Base-by-base conservation (phyloP, 2,329 filamentous ascomycete species). In the Didymella arachidicola region DNA sequence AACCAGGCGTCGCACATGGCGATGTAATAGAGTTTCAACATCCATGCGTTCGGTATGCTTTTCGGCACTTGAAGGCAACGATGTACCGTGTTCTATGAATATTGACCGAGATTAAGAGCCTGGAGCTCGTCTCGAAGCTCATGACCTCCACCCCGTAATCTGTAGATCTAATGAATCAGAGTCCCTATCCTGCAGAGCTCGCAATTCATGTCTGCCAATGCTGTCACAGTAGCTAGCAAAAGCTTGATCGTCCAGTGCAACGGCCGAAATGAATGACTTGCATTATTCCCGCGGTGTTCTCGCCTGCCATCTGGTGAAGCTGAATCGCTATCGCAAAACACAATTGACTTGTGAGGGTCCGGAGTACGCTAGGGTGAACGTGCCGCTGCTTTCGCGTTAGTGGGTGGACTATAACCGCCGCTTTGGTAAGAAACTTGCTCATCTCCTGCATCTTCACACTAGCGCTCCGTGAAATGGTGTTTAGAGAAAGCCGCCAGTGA, bases 391-490 rank as follows among this genome's bases (percentile, higher is more conserved):
- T 29, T 18, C 25, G 55, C 57, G 58, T 64, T 69, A 67, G 65
- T 58, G 62, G 62, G 59, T 56, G 46, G 39, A 59, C 46, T 53
- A 46, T 30, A 61, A 58, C 57, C 60, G 44, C 59, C 57, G 54
- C 65, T 65, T 70, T 61, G 57, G 62, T 63, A 63, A 69, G 57
- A 70, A 74, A 74, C 69, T 72, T 74, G 71, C 71, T 72, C 72
- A 73, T 51, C 25, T 59, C 61, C 68, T 54, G 56, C 56, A 54
- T 51, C 45, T 59, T 59, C 36, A 32, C 43, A 41, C 48, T 58
- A 55, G 48, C 60, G 55, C 48, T 41, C 59, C 50, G 42, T 41
- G 60, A 50, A 41, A 45, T 47, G 36, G 41, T 42, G 58, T 59
- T 49, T 64, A 67, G 65, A 38, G 48, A 48, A 56, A 49, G 57